Evolutionary conservation across 108 stramenopile genomes (phyloP).

Genomic region (Parietichytrium sp.): DNA sequence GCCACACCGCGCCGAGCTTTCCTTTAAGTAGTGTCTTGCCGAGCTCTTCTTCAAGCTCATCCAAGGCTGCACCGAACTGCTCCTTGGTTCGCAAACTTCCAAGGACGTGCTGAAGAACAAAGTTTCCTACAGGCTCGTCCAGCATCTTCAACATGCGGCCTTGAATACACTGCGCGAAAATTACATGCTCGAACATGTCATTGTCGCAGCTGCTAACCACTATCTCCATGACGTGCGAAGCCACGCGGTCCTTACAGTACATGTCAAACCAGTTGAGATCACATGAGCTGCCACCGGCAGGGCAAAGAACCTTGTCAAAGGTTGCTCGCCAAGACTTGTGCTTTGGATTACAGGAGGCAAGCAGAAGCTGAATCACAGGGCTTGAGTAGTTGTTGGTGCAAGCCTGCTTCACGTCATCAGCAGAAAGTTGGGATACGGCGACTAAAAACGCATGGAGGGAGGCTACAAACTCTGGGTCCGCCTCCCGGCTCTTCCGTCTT

Average conservation of each 20-base stretch:
- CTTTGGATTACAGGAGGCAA: neutral
- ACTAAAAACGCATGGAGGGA: slow-evolving; percentile 1
- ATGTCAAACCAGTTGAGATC: too few relatives aligned
- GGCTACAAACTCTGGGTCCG: neutral
- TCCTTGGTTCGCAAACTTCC: neutral
- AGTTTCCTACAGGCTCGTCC: neutral
- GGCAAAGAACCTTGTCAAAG: neutral
- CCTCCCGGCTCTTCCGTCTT: neutral
- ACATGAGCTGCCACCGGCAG: too few relatives aligned
- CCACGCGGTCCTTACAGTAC: neutral
- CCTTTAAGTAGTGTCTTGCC: neutral
- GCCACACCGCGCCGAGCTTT: neutral
- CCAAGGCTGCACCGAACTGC: neutral
- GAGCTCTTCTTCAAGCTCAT: neutral
- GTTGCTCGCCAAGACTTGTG: neutral
- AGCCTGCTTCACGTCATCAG: neutral
- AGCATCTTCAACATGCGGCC: neutral
- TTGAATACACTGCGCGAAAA: neutral
- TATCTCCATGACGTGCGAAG: neutral
- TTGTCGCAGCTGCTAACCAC: neutral
- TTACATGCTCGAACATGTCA: neutral
- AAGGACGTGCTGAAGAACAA: neutral
- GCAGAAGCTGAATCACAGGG: neutral
- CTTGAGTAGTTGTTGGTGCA: neutral
- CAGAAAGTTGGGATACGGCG: neutral